Conservation (phyloP, 305 asterid species). For the Fraxinus paxiana region DNA sequence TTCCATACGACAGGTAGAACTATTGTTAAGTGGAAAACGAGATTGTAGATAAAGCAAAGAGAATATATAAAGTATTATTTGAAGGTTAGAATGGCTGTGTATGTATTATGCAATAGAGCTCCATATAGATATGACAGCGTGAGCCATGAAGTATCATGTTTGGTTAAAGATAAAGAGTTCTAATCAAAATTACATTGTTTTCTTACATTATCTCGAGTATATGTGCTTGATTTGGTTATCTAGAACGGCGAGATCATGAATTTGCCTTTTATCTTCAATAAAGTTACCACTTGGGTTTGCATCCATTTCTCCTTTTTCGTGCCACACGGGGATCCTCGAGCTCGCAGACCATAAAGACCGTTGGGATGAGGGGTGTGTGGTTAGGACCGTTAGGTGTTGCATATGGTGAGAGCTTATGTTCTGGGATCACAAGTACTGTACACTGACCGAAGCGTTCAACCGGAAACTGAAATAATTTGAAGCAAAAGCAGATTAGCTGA, state of each 20-base stretch:
- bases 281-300: not conserved
- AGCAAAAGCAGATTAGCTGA: not conserved
- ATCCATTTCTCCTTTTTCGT: not conserved
- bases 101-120: not conserved
- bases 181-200: not conserved
- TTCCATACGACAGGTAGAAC: constrained; percentile 59
- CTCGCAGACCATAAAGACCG: not conserved
- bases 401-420: too few relatives aligned
- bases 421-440: too few relatives aligned
- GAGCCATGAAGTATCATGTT: not conserved
- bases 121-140: not conserved
- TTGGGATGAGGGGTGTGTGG: too few relatives aligned
- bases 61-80: constrained; percentile 7
- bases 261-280: not conserved
- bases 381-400: too few relatives aligned
- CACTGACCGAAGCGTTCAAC: not conserved
- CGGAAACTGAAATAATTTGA: not conserved
- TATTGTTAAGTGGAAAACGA: constrained; percentile 21
- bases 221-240: not conserved
- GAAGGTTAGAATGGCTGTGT: constrained; percentile 19
- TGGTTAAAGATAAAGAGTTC: not conserved
- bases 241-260: not conserved
- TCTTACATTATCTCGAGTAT: not conserved
- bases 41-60: constrained; percentile 52
- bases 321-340: not conserved